Evolutionary conservation across 352 stramenopile species (phyloP), one percentile per base, ranked within the genome.

Genomic region (Pythium aristosporum): DNA sequence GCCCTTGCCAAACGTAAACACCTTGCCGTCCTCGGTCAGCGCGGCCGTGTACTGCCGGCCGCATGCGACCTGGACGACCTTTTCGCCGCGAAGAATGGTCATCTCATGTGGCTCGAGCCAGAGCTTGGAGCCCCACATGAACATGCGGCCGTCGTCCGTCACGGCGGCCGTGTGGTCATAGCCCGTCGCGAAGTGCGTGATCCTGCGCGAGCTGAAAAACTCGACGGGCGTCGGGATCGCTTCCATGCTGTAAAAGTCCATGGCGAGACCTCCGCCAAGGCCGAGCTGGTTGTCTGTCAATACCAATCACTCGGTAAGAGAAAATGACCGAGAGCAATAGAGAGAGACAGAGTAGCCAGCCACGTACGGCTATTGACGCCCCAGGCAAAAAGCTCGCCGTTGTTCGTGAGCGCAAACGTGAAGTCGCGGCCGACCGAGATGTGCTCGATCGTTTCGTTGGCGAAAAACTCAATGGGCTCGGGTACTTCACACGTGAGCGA

Each of bases 231-330:
- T 84, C n/a, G 92, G 92, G 65, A 97, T 91, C 21, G 91, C 87
- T 69, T 98, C 92, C 77, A 97, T 97, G 73, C 93, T 92, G 83
- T 97, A 97, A 36, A 97, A 85, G 63, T 98, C 92, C 82, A 98
- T 96, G 23, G 85, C 76, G 30, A 98, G 61, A 13, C 91, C 88
- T 18, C 91, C 90, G 18, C 90, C 91, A 32, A 97, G 82, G 23
- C 91, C 91, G 32, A 98, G 63, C 66, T 98, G 91, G 64, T 91
- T 92, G 67, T 95, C 86, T 94, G 63, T 5, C 48, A 58, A 32
- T 23, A 57, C 5, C 58, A 28, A 32, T 50, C 32, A 65, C 11
- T 63, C 46, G 30, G 46, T 15, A 39, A 52, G 5, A 49, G 28
- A 54, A 18, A 5, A 41, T 2, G 25, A 30, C 25, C 25, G 25